These are phyloP conservation scores for Olyra latifolia DNA, from an alignment of 176 grass and related monocot genomes.

Conservation along the genomic window DNA sequence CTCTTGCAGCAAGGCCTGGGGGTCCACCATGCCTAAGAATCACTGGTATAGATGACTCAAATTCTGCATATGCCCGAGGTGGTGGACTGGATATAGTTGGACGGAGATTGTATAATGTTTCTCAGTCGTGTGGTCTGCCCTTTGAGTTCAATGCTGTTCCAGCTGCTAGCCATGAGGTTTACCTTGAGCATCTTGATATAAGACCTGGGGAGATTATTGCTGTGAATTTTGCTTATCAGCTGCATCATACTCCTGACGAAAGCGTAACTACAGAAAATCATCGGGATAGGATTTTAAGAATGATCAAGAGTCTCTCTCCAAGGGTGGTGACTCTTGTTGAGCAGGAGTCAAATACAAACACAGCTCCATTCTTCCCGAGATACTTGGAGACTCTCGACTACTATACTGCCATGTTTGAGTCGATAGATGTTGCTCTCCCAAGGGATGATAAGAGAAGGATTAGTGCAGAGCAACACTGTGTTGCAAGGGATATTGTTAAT, in stretches of 20 bases:
- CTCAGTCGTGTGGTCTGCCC: slow-evolving; percentile 45
- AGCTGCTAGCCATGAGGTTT: slow-evolving; percentile 58
- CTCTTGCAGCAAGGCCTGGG: slow-evolving; percentile 55
- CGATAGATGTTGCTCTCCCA: slow-evolving; percentile 58
- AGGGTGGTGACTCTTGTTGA: slow-evolving; percentile 63
- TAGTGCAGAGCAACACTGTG: slow-evolving; percentile 69
- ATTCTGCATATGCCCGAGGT: slow-evolving; percentile 55
- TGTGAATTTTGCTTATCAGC: slow-evolving; percentile 87
- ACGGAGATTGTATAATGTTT: slow-evolving; percentile 39
- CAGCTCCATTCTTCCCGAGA: slow-evolving; percentile 65
- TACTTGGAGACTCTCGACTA: slow-evolving; percentile 70
- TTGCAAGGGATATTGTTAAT: slow-evolving; percentile 84
- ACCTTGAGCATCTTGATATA: slow-evolving; percentile 49
- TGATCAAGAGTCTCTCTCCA: slow-evolving; percentile 70
- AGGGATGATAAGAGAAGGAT: slow-evolving; percentile 66
- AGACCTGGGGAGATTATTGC: slow-evolving; percentile 52
- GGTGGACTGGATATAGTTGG: slow-evolving; percentile 71
- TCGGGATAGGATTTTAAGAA: slow-evolving; percentile 69
- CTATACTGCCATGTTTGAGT: slow-evolving; percentile 72
- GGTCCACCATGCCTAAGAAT: slow-evolving; percentile 62
- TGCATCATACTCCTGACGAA: slow-evolving; percentile 79
- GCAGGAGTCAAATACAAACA: slow-evolving; percentile 81
- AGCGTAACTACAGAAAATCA: slow-evolving; percentile 71
- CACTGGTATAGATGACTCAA: slow-evolving; percentile 70
- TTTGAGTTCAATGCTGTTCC: slow-evolving; percentile 66